Evolutionary conservation across 306 rosid genomes (phyloP).

Genomic region (Mimosa bimucronata): DNA sequence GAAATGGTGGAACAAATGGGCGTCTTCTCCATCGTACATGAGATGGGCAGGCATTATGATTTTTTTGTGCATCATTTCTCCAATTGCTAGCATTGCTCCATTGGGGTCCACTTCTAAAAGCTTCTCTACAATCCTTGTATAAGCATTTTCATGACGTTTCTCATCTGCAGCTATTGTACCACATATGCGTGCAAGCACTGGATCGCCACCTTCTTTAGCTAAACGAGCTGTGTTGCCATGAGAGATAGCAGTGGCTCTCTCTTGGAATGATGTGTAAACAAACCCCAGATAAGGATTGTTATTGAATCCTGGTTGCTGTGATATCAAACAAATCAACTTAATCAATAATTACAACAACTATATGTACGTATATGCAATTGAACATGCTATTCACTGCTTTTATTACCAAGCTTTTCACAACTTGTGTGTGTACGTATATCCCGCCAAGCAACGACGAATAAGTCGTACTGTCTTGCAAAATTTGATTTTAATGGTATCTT

Average conservation of each 20-base stretch:
- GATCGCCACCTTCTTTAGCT: slow-evolving; percentile 59
- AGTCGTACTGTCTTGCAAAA: no score
- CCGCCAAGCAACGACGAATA: no score
- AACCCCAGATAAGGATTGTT: slow-evolving; percentile 79
- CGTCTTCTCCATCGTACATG: slow-evolving; percentile 69
- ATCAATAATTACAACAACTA: no score
- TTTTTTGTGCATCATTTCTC: slow-evolving; percentile 69
- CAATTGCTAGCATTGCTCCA: slow-evolving; percentile 54
- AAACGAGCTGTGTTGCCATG: slow-evolving; percentile 84
- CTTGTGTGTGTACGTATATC: no score
- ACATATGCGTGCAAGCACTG: slow-evolving; percentile 60
- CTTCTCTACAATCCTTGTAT: slow-evolving; percentile 60
- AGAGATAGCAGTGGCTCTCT: slow-evolving; percentile 68
- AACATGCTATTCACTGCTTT: no score
- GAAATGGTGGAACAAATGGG: slow-evolving; percentile 58
- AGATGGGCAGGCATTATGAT: slow-evolving; percentile 73
- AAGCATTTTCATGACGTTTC: slow-evolving; percentile 69
- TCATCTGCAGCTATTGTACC: slow-evolving; percentile 73
- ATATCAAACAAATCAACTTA: neutral
- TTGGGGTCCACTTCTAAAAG: slow-evolving; percentile 71
- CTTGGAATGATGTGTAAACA: slow-evolving; percentile 77
- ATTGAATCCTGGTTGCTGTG: slow-evolving; percentile 64
- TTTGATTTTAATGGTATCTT: no score
- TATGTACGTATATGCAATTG: no score
- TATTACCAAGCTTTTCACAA: no score